Evolutionary conservation across 768 basidiomycete genomes (phyloP).

Genomic region (Pisolithus marmoratus): DNA sequence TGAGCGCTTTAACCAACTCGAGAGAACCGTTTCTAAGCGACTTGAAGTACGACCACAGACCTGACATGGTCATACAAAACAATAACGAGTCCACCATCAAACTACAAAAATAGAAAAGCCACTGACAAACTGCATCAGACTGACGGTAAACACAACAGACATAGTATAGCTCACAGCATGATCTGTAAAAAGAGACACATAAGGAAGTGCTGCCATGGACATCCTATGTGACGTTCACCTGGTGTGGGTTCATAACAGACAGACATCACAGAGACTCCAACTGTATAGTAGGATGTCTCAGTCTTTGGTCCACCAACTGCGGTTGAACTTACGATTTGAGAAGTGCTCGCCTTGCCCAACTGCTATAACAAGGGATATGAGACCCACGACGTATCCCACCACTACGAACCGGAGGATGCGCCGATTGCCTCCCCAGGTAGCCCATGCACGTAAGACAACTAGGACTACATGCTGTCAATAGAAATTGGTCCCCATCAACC

Average conservation of each 20-base stretch:
- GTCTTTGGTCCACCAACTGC: neutral
- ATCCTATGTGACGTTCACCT: neutral
- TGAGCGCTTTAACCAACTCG: neutral
- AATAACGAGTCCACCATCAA: neutral
- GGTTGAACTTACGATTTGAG: neutral
- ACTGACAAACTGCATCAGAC: neutral
- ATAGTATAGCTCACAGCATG: neutral
- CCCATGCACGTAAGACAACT: slow-evolving; percentile 7
- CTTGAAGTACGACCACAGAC: neutral
- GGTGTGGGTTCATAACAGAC: neutral
- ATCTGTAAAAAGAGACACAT: neutral
- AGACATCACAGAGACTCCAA: neutral
- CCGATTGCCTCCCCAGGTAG: slow-evolving; percentile 4
- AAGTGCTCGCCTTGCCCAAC: neutral
- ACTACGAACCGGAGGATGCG: neutral
- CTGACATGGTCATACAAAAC: neutral
- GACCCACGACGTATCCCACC: neutral
- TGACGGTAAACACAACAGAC: neutral
- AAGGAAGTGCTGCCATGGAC: neutral
- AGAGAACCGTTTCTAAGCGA: neutral
- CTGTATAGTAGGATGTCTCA: neutral
- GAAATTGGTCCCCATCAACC: no score
- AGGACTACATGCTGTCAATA: neutral
- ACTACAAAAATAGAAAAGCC: neutral
- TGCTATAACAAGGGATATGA: neutral